phyloP scores from a whole-genome alignment of 208 protist genomes.

The Leptomonas seymouri region DNA sequence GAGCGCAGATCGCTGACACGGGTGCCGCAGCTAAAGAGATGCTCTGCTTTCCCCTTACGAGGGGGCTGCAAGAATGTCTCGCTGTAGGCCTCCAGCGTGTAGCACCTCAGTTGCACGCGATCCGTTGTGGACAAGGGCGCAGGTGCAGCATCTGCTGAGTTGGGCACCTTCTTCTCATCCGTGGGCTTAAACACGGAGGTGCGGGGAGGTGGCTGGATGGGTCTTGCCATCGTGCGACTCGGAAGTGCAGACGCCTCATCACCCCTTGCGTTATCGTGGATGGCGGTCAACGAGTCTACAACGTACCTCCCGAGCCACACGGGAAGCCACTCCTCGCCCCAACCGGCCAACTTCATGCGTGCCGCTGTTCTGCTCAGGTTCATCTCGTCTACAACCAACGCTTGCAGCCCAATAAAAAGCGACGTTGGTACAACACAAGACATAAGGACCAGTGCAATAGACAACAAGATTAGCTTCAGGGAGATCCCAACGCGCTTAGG shows the following conservation, averaged over 20 bases:
- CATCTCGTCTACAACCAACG: constrained; percentile 13
- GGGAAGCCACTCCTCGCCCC: constrained; percentile 19
- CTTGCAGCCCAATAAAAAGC: constrained; percentile 13
- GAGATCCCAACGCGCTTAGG: neutral
- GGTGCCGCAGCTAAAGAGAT: constrained; percentile 70
- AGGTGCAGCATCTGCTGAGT: neutral
- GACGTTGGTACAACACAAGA: neutral
- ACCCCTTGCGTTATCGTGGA: neutral
- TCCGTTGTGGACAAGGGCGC: neutral
- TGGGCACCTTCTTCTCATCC: neutral
- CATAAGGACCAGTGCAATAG: neutral
- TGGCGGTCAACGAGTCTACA: constrained; percentile 13
- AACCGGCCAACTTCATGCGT: constrained; percentile 15
- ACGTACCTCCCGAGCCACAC: constrained; percentile 27
- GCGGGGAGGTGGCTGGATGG: constrained; percentile 3
- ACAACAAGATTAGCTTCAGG: neutral
- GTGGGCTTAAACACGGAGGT: neutral
- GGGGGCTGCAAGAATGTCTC: constrained; percentile 37
- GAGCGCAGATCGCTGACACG: constrained; percentile 61
- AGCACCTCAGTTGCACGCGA: constrained; percentile 34
- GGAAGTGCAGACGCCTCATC: neutral
- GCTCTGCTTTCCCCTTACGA: constrained; percentile 10
- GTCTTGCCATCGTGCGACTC: neutral
- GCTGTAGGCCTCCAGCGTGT: constrained; percentile 77
- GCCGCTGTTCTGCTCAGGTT: neutral